Evolutionary conservation across 2,329 filamentous ascomycete species (phyloP).

Genomic region (Fusarium sororula): DNA sequence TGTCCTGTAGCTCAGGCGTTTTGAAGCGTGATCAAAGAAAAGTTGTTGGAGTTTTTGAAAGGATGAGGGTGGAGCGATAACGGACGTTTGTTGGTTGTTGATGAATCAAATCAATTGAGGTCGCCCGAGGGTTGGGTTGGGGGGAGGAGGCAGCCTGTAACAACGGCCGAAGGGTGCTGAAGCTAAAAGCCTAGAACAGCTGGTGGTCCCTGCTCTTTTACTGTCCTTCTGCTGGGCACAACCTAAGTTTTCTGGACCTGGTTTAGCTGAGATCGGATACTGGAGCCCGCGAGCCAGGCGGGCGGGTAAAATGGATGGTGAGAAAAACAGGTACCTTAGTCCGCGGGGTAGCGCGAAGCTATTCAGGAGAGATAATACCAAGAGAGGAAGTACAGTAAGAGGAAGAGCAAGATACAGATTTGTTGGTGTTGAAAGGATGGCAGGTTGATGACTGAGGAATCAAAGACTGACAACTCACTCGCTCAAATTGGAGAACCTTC

Average conservation of each 20-base stretch:
- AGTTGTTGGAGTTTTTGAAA: background rate
- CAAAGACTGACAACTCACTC: background rate
- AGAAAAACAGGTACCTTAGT: background rate
- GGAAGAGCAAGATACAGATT: background rate
- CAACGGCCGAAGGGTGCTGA: background rate
- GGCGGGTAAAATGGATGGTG: conserved; percentile 31
- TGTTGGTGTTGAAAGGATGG: background rate
- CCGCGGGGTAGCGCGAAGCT: conserved; percentile 28
- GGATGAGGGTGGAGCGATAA: conserved; percentile 15
- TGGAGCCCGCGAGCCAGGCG: conserved; percentile 34
- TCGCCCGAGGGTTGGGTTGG: background rate
- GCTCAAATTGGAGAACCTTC: background rate
- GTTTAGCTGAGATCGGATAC: conserved; percentile 19
- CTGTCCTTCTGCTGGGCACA: background rate
- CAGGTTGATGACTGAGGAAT: conserved; percentile 17
- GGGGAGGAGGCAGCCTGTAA: conserved; percentile 8
- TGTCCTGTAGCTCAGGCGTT: background rate
- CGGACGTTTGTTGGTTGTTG: conserved; percentile 20
- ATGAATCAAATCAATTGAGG: background rate
- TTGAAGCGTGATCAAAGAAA: background rate
- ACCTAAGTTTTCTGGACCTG: background rate
- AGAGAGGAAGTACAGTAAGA: background rate
- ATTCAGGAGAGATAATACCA: background rate
- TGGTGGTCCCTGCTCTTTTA: conserved; percentile 10
- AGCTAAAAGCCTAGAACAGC: conserved; percentile 5